A percentile compares a stretch with the other conserved stretches of the same genome.
These are phyloP conservation scores for Incumbomyces lentus DNA, from an alignment of 2,329 filamentous ascomycete species.

Conservation along the genomic window DNA sequence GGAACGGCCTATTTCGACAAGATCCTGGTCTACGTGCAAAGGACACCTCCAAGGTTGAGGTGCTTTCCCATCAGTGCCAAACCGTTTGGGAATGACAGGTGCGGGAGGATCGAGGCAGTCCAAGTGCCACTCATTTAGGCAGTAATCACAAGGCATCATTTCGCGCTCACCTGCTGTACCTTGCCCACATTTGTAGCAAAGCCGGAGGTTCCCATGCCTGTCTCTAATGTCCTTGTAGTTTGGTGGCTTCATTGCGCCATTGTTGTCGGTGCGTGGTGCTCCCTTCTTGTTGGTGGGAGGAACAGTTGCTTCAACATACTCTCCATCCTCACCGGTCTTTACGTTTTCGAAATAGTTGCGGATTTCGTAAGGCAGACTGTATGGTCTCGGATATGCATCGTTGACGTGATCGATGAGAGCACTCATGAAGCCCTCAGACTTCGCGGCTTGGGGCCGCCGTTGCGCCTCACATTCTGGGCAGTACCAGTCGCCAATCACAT, in stretches of 20 bases:
- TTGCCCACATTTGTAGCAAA: slow-evolving; percentile 64
- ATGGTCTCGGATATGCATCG: slow-evolving; percentile 60
- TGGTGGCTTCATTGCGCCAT: slow-evolving; percentile 25
- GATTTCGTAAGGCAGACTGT: slow-evolving; percentile 58
- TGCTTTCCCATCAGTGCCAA: slow-evolving; percentile 36
- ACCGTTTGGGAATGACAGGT: slow-evolving; percentile 60
- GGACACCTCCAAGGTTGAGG: slow-evolving; percentile 78
- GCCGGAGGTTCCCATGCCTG: slow-evolving; percentile 59
- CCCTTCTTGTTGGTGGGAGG: slow-evolving; percentile 22
- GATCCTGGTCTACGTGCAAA: slow-evolving; percentile 68
- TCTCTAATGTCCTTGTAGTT: slow-evolving; percentile 62
- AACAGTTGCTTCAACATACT: slow-evolving; percentile 59
- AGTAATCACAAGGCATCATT: slow-evolving; percentile 80
- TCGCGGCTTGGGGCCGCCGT: slow-evolving; percentile 32
- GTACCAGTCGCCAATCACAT: slow-evolving; percentile 68
- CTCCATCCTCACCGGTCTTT: slow-evolving; percentile 62
- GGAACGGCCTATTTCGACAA: slow-evolving; percentile 46
- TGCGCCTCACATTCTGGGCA: slow-evolving; percentile 60
- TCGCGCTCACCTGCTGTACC: slow-evolving; percentile 51
- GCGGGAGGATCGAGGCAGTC: slow-evolving; percentile 83
- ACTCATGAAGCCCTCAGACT: slow-evolving; percentile 33
- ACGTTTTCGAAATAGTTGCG: slow-evolving; percentile 73
- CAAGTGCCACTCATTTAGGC: slow-evolving; percentile 75
- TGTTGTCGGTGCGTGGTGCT: slow-evolving; percentile 24
- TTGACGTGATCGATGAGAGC: slow-evolving; percentile 55